These are phyloP conservation scores for Triticum timopheevii DNA, from an alignment of 176 grass and related monocot species.

Conservation along the genomic window DNA sequence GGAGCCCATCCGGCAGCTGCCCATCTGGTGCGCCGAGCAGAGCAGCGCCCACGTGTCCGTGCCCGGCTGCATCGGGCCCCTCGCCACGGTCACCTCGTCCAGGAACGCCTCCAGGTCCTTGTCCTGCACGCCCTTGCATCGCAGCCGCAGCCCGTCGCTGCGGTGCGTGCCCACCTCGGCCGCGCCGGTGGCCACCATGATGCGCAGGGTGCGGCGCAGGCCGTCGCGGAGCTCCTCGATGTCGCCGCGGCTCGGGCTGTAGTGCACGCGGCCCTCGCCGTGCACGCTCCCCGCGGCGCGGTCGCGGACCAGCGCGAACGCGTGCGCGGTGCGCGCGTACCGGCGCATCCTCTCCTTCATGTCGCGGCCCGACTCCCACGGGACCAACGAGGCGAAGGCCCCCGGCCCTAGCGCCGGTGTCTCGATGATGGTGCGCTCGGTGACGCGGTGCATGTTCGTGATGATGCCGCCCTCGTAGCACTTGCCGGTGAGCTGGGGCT, in stretches of 20 bases:
- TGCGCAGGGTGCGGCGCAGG: slow-evolving; percentile 51
- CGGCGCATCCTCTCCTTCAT: slow-evolving; percentile 78
- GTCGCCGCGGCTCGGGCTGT: slow-evolving; percentile 33
- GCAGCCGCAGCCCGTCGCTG: slow-evolving; percentile 70
- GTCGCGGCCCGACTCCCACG: slow-evolving; percentile 67
- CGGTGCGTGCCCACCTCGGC: slow-evolving; percentile 81
- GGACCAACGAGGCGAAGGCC: slow-evolving; percentile 44
- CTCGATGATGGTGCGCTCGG: slow-evolving; percentile 61
- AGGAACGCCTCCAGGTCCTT: slow-evolving; percentile 69
- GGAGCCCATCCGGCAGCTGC: slow-evolving; percentile 80
- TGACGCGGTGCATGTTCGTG: slow-evolving; percentile 80
- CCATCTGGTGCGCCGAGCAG: slow-evolving; percentile 87
- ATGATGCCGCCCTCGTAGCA: slow-evolving; percentile 85
- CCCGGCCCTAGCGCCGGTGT: slow-evolving; percentile 63
- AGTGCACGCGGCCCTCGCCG: slow-evolving; percentile 54
- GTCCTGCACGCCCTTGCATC: slow-evolving; percentile 51
- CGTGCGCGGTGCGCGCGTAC: slow-evolving; percentile 66
- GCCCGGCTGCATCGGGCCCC: slow-evolving; percentile 27
- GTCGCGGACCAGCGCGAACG: slow-evolving; percentile 73
- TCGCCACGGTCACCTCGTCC: slow-evolving; percentile 38
- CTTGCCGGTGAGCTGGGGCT: slow-evolving; percentile 45
- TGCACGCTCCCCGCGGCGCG: slow-evolving; percentile 47
- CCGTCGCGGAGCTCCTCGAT: slow-evolving; percentile 49
- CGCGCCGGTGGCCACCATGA: slow-evolving; percentile 73
- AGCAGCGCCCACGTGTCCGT: slow-evolving; percentile 41